Percentiles rank a stretch among this genome's conserved stretches.
phyloP scores from a whole-genome alignment of 768 basidiomycete species.

The Lactarius tabidus region DNA sequence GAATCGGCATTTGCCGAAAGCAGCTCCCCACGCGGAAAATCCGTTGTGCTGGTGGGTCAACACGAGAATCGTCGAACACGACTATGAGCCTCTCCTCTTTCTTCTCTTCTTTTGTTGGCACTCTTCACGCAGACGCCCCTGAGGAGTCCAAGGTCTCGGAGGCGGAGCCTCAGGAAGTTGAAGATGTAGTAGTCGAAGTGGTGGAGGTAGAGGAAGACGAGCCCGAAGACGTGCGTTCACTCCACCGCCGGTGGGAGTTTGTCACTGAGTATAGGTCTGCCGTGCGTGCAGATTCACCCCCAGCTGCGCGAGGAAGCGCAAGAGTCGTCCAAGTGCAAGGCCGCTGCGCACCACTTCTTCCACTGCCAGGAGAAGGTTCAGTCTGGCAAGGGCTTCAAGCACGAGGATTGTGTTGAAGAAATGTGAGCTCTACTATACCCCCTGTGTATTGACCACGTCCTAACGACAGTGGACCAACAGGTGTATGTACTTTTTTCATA shows the following conservation, averaged over 20 bases:
- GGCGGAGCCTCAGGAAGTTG: slow-evolving; percentile 37
- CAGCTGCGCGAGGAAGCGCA: slow-evolving; percentile 73
- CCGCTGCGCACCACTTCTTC: slow-evolving; percentile 75
- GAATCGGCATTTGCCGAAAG: background rate
- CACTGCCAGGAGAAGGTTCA: slow-evolving; percentile 88
- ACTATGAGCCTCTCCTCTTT: slow-evolving; percentile 42
- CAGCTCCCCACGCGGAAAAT: background rate
- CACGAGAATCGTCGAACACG: background rate
- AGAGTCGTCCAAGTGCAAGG: slow-evolving; percentile 57
- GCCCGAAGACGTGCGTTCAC: slow-evolving; percentile 73
- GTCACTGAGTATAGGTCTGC: background rate
- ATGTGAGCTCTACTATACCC: slow-evolving; percentile 51
- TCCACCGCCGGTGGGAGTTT: background rate
- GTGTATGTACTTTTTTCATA: slow-evolving; percentile 27
- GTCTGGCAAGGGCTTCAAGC: slow-evolving; percentile 77
- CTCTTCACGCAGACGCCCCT: slow-evolving; percentile 41
- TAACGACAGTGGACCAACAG: background rate
- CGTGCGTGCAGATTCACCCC: slow-evolving; percentile 53
- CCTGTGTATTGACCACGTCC: background rate
- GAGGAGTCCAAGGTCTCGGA: slow-evolving; percentile 33
- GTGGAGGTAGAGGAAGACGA: slow-evolving; percentile 47
- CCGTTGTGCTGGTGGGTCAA: background rate
- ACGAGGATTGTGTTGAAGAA: slow-evolving; percentile 92
- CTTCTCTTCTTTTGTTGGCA: slow-evolving; percentile 42
- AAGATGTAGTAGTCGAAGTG: slow-evolving; percentile 40